These are phyloP conservation scores for Phytophthora hibernalis DNA, from an alignment of 352 stramenopile species.

Conservation along the genomic window DNA sequence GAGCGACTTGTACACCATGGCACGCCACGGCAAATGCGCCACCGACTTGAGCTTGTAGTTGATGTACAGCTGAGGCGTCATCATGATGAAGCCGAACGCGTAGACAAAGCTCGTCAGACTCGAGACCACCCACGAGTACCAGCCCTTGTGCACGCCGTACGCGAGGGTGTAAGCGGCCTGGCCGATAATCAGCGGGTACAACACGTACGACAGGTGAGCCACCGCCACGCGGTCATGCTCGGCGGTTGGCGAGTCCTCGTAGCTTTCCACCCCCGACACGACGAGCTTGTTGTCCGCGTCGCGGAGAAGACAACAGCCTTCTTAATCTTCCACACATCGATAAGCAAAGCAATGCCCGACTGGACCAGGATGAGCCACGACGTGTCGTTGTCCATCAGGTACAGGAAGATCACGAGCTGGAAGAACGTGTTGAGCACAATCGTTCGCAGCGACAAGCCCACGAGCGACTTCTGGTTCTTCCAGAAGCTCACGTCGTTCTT, in stretches of 20 bases:
- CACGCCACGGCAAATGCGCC: conserved; percentile 96
- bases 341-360: conserved; percentile 79
- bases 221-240: conserved; percentile 88
- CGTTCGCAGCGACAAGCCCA: conserved; percentile 93
- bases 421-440: conserved; percentile 97
- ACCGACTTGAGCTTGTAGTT: conserved; percentile 99
- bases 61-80: conserved; percentile 98
- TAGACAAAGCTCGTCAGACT: conserved; percentile 98
- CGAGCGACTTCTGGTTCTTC: conserved; percentile 97
- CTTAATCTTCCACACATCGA: conserved; percentile 95
- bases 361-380: conserved; percentile 96
- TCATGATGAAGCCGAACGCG: conserved; percentile 99
- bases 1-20: conserved; percentile 98
- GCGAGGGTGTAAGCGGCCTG: conserved; percentile 96
- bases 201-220: conserved; percentile 83
- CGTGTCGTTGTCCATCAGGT: conserved; percentile 97
- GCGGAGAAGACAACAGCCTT: conserved; percentile 90
- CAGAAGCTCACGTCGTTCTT: conserved; percentile 99
- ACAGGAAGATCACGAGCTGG: conserved; percentile 98
- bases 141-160: conserved; percentile 94
- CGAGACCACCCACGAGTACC: conserved; percentile 98
- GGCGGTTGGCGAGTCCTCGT: conserved; percentile 81
- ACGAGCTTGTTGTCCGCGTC: conserved; percentile 84
- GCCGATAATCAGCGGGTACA: conserved; percentile 91
- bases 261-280: conserved; percentile 84